Conservation (phyloP, 805 yeast genomes). For the Cephaloascus albidus region DNA sequence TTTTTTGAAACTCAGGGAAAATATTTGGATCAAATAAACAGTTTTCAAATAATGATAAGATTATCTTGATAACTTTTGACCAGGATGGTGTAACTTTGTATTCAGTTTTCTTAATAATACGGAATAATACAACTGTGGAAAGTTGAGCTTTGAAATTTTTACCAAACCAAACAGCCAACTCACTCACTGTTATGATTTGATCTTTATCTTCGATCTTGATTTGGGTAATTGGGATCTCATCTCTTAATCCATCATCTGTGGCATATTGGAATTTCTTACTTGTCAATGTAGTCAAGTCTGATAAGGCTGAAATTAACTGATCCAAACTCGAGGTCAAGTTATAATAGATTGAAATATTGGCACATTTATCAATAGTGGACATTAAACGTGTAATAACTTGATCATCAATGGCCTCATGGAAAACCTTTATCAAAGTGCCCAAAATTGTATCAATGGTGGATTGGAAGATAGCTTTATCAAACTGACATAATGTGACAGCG, state of each 20-base stretch:
- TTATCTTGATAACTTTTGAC: conserved; percentile 48
- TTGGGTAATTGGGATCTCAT: conserved; percentile 34
- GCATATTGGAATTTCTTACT: not conserved
- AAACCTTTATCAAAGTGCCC: conserved; percentile 65
- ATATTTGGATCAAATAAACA: conserved; percentile 56
- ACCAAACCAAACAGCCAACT: conserved; percentile 76
- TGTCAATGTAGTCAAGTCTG: conserved; percentile 56
- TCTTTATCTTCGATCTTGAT: conserved; percentile 9
- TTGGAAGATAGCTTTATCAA: conserved; percentile 66
- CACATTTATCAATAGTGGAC: conserved; percentile 80
- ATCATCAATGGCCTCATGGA: conserved; percentile 85
- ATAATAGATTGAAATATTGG: conserved; percentile 64
- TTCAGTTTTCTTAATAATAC: conserved; percentile 56
- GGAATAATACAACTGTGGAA: conserved; percentile 76
- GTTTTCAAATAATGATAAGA: conserved; percentile 61
- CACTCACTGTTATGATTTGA: conserved; percentile 58
- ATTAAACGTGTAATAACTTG: conserved; percentile 80
- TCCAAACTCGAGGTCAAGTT: conserved; percentile 50
- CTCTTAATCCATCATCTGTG: conserved; percentile 21
- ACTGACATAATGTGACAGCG: conserved; percentile 32
- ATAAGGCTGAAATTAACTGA: conserved; percentile 52
- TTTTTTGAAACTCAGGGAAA: conserved; percentile 56
- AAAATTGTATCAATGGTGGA: conserved; percentile 56
- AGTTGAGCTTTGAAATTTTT: conserved; percentile 87
- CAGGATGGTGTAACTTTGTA: conserved; percentile 43